phyloP scores from a whole-genome alignment of 441 rosid genomes.

The Erodium chrysanthum region DNA sequence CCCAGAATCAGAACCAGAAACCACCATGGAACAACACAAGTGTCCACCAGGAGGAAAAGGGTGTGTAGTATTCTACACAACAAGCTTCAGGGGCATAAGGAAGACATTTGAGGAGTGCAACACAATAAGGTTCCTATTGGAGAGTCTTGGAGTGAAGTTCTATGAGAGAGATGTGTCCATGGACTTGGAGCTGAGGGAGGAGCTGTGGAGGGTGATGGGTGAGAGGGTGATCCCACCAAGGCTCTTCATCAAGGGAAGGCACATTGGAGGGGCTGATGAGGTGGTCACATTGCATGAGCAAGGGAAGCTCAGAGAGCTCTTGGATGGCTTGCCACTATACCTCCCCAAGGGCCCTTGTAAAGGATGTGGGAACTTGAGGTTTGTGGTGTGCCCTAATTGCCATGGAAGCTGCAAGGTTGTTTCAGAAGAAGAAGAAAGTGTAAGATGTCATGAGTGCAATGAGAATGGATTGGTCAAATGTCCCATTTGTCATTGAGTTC shows the following conservation, averaged over 20 bases:
- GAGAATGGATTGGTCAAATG: conserved; percentile 83
- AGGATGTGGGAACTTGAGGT: conserved; percentile 48
- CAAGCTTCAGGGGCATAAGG: conserved; percentile 67
- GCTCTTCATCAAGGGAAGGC: conserved; percentile 66
- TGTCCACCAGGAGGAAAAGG: too few relatives aligned
- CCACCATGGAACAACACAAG: too few relatives aligned
- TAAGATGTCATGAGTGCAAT: conserved; percentile 60
- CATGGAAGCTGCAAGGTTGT: conserved; percentile 56
- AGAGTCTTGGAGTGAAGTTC: conserved; percentile 43
- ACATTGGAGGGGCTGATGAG: conserved; percentile 82
- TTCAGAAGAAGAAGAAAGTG: conserved; percentile 22
- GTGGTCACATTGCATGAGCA: conserved; percentile 61
- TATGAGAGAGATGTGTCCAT: conserved; percentile 70
- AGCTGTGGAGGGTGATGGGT: conserved; percentile 52
- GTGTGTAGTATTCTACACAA: conserved; percentile 55
- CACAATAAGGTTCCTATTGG: conserved; percentile 46
- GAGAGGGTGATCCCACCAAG: conserved; percentile 58
- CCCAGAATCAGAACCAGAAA: too few relatives aligned
- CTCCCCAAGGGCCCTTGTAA: conserved; percentile 28
- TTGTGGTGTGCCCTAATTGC: conserved; percentile 59
- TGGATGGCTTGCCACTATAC: conserved; percentile 41
- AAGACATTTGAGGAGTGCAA: conserved; percentile 71
- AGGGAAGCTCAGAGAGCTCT: conserved; percentile 65
- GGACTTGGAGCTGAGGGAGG: conserved; percentile 62
- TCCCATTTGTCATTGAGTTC: conserved; percentile 39